Evolutionary conservation across 169 alveolate species (phyloP), one percentile per base, ranked within the genome.

Genomic region (Cryptosporidium parvum): DNA sequence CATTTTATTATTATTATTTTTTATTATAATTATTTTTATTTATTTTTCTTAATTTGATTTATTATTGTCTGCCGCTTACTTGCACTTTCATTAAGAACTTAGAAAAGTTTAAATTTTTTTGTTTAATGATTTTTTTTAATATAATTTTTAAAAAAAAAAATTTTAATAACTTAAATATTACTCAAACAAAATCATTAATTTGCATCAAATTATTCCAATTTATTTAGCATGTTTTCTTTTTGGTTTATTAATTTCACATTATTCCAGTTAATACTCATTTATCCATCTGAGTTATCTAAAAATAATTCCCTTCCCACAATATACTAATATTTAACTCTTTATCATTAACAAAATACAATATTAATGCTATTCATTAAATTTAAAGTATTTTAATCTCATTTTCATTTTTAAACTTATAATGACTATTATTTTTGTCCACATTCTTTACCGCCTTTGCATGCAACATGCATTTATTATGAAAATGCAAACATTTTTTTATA

Each of bases 31-130:
- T 21, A 39, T 8, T 44, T 70, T 9, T 39, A 39, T 21, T 21
- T 12, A 7, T 45, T 69, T 69, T 39, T 69, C 33, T 70, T 51
- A 26, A 44, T 48, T 44, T n/a, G 10, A 39, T 39, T 69, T 69
- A 8, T 31, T 0, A 35, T 37, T 69, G 37, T 42, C 56, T 69
- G 51, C 61, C 80, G 62, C 80, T 56, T 23, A n/a, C 37, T 56
- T 21, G 53, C 4, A 48, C 3, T 16, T 48, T 12, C 3, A 48
- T 14, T 48, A 14, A 48, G 18, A 56, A 26, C 35, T 56, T n/a
- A 7, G 1, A 56, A 56, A 56, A 23, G 7, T 8, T 53, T 21
- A 37, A 37, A 35, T 35, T 5, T 37, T 37, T 7, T 37, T 37
- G 7, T 37, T 37, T 21, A 21, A 56, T 0, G 26, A 26, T 5